Percentiles rank a stretch among this genome's conserved stretches.
Evolutionary conservation across 306 rosid species (phyloP).

Genomic region (Rubus parviflorus): DNA sequence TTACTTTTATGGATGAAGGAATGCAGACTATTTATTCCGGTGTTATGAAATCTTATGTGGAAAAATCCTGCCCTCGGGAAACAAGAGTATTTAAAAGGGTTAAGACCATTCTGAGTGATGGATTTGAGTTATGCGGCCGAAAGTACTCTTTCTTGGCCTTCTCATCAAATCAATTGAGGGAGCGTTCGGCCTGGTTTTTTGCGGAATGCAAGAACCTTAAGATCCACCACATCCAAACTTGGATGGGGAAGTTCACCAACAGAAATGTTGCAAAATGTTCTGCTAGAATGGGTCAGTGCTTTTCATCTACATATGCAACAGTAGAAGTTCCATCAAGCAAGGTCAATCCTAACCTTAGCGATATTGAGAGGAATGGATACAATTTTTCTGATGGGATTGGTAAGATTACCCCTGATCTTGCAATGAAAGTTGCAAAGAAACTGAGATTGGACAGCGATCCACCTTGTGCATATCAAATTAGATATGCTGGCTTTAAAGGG

Average conservation of each 20-base stretch:
- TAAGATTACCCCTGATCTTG: slow-evolving; percentile 72
- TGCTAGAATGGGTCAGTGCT: slow-evolving; percentile 86
- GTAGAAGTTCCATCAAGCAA: slow-evolving; percentile 55
- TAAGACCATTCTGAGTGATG: slow-evolving; percentile 44
- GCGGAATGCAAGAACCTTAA: slow-evolving; percentile 39
- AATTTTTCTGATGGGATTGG: slow-evolving; percentile 87
- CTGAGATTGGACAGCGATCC: slow-evolving; percentile 50
- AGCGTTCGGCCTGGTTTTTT: slow-evolving; percentile 89
- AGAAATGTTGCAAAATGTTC: slow-evolving; percentile 75
- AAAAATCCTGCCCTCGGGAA: slow-evolving; percentile 49
- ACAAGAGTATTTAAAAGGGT: slow-evolving; percentile 59
- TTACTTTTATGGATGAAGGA: slow-evolving; percentile 90
- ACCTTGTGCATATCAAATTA: slow-evolving; percentile 84
- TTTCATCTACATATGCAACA: slow-evolving; percentile 88
- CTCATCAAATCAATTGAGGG: slow-evolving; percentile 81
- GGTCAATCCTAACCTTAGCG: slow-evolving; percentile 43
- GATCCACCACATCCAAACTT: slow-evolving; percentile 33
- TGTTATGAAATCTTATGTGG: slow-evolving; percentile 53
- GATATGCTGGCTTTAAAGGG: slow-evolving; percentile 90
- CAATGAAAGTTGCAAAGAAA: slow-evolving; percentile 64
- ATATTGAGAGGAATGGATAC: slow-evolving; percentile 55
- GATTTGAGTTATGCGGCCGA: slow-evolving; percentile 68
- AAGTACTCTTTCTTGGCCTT: slow-evolving; percentile 77
- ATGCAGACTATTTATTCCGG: slow-evolving; percentile 56
- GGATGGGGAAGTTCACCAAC: slow-evolving; percentile 76